These are phyloP conservation scores for Fistulina hepatica DNA, from an alignment of 1,284 basidiomycete genomes.

Conservation along the genomic window DNA sequence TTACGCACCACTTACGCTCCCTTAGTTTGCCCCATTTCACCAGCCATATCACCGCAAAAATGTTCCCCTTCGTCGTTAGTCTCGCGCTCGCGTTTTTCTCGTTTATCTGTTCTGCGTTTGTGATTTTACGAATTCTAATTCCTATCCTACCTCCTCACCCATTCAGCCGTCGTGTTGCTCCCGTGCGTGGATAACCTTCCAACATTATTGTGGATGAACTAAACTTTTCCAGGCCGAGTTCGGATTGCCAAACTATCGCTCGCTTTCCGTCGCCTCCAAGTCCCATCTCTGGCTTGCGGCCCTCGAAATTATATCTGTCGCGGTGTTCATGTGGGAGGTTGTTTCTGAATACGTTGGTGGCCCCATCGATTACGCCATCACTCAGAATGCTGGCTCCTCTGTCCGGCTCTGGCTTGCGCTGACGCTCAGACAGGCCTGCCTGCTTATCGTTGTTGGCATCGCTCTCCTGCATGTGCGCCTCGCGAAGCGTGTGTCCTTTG, in stretches of 20 bases:
- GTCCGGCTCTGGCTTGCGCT: constrained; percentile 51
- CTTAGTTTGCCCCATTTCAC: constrained; percentile 25
- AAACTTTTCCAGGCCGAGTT: constrained; percentile 46
- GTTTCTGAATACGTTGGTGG: constrained; percentile 39
- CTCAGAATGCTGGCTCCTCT: constrained; percentile 38
- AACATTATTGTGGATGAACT: constrained; percentile 15
- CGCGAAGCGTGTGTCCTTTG: constrained; percentile 57
- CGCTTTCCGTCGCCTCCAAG: constrained; percentile 54
- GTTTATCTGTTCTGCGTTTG: constrained; percentile 56
- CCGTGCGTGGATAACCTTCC: constrained; percentile 33
- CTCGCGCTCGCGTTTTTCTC: constrained; percentile 57
- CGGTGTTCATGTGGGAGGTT: constrained; percentile 54
- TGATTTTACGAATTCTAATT: constrained; percentile 59
- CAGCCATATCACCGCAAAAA: constrained; percentile 25
- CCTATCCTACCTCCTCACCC: constrained; percentile 61
- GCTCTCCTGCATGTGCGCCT: constrained; percentile 59
- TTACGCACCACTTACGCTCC: constrained; percentile 35
- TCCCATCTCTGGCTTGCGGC: constrained; percentile 59
- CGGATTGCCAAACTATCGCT: constrained; percentile 53
- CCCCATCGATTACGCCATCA: constrained; percentile 30
- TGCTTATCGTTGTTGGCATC: constrained; percentile 44
- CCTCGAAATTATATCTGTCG: constrained; percentile 49
- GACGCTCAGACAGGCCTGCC: constrained; percentile 53
- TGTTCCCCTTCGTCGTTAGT: constrained; percentile 56
- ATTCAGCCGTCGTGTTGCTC: constrained; percentile 56